These are phyloP conservation scores for Priceomyces melissophilus DNA, from an alignment of 805 yeast species.

Conservation along the genomic window DNA sequence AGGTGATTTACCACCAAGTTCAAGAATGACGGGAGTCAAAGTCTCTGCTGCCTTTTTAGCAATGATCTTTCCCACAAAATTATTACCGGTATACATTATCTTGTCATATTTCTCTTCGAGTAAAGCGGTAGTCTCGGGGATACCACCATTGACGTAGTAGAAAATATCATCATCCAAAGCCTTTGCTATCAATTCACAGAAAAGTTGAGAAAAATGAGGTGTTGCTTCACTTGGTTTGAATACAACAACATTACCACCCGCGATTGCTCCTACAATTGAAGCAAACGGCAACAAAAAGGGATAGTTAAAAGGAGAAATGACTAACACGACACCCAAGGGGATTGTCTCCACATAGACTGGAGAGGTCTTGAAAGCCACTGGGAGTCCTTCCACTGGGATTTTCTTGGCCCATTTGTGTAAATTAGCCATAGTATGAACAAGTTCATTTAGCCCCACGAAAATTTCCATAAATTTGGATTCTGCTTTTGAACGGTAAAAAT, in stretches of 20 bases:
- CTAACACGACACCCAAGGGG: slow-evolving; percentile 62
- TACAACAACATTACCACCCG: slow-evolving; percentile 80
- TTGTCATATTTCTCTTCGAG: slow-evolving; percentile 70
- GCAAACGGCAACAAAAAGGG: slow-evolving; percentile 63
- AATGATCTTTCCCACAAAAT: slow-evolving; percentile 70
- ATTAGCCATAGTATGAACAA: slow-evolving; percentile 54
- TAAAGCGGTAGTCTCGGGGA: slow-evolving; percentile 56
- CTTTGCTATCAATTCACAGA: slow-evolving; percentile 52
- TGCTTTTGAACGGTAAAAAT: slow-evolving; percentile 59
- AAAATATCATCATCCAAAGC: slow-evolving; percentile 57
- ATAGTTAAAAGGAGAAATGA: slow-evolving; percentile 79
- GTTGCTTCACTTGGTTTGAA: slow-evolving; percentile 73
- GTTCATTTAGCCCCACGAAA: slow-evolving; percentile 48
- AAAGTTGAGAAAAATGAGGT: slow-evolving; percentile 55
- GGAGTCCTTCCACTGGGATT: slow-evolving; percentile 33
- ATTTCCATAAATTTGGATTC: slow-evolving; percentile 67
- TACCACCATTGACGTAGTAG: slow-evolving; percentile 68
- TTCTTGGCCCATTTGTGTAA: slow-evolving; percentile 63
- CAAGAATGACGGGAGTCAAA: slow-evolving; percentile 76
- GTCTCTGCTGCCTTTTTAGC: slow-evolving; percentile 80
- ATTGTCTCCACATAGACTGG: slow-evolving; percentile 33
- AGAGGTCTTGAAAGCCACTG: slow-evolving; percentile 30
- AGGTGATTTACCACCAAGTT: slow-evolving; percentile 93
- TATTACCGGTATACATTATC: slow-evolving; percentile 83
- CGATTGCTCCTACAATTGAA: slow-evolving; percentile 76